Conservation (phyloP, 768 basidiomycete genomes). For the Suillus plorans region DNA sequence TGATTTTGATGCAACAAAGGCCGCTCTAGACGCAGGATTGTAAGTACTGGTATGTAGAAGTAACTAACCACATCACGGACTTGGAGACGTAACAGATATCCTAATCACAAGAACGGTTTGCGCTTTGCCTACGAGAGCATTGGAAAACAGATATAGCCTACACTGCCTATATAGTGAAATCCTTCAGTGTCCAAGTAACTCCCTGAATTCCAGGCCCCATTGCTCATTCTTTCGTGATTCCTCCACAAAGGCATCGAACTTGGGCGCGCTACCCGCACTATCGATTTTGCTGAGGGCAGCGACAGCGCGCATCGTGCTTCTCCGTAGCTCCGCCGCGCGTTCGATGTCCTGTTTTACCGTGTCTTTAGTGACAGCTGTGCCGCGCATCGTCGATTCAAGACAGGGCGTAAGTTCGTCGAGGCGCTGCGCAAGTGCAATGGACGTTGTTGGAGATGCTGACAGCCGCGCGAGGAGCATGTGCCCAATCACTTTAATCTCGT, state of each 20-base stretch:
- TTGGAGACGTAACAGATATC: not conserved
- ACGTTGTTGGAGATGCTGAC: constrained; percentile 80
- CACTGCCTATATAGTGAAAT: constrained; percentile 1
- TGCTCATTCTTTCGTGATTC: constrained; percentile 62
- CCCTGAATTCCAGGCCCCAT: constrained; percentile 66
- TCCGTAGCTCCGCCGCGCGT: constrained; percentile 85
- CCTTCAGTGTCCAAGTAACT: constrained; percentile 26
- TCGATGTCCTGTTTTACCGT: constrained; percentile 93
- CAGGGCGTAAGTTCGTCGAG: constrained; percentile 84
- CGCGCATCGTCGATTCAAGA: constrained; percentile 88
- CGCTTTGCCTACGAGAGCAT: not conserved
- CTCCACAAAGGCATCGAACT: constrained; percentile 81
- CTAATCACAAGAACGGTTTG: not conserved
- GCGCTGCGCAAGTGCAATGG: constrained; percentile 66
- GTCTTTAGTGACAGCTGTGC: constrained; percentile 86
- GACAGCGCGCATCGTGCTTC: constrained; percentile 85
- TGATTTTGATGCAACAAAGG: not conserved
- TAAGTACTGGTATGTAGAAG: not conserved
- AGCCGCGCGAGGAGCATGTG: constrained; percentile 95
- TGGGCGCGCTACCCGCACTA: constrained; percentile 56
- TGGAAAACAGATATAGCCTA: not conserved
- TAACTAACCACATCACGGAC: not conserved
- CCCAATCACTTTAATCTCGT: constrained; percentile 96
- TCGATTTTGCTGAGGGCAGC: constrained; percentile 80
- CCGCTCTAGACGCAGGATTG: not conserved